A percentile compares a stretch with the other conserved stretches of the same genome.
Evolutionary conservation across 2,329 filamentous ascomycete genomes (phyloP).

Genomic region (Aspergillus sp.): DNA sequence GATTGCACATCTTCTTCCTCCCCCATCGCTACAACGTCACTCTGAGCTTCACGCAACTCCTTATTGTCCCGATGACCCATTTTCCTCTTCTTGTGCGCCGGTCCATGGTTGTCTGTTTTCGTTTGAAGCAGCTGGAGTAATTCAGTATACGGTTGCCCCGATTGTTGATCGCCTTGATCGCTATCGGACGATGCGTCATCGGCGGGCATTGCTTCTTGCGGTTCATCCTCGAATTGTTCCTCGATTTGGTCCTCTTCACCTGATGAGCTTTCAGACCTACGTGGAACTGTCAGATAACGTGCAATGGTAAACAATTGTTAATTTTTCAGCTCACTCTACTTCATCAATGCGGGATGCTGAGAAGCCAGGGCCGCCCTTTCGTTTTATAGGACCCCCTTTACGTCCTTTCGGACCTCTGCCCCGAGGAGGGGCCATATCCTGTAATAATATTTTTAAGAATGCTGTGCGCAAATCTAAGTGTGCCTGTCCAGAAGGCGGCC

Average conservation of each 20-base stretch:
- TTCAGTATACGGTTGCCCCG: slow-evolving; percentile 53
- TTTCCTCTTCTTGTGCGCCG: slow-evolving; percentile 55
- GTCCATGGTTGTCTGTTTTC: slow-evolving; percentile 41
- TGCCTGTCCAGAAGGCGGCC: neutral
- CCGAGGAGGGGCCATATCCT: slow-evolving; percentile 31
- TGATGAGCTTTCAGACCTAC: slow-evolving; percentile 32
- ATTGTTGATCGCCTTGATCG: slow-evolving; percentile 44
- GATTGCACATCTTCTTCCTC: slow-evolving; percentile 27
- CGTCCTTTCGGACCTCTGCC: slow-evolving; percentile 30
- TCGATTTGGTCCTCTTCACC: slow-evolving; percentile 37
- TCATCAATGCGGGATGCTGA: slow-evolving; percentile 40
- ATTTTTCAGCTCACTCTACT: slow-evolving; percentile 32
- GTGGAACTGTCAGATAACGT: slow-evolving; percentile 6
- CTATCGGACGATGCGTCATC: slow-evolving; percentile 41
- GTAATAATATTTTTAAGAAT: neutral
- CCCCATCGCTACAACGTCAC: slow-evolving; percentile 19
- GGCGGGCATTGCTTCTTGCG: slow-evolving; percentile 40
- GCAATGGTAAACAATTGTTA: neutral
- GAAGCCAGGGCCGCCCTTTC: slow-evolving; percentile 32
- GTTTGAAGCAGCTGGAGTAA: slow-evolving; percentile 57
- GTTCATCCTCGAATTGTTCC: slow-evolving; percentile 42
- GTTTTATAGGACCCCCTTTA: slow-evolving; percentile 24
- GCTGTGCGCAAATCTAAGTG: neutral
- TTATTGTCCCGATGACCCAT: slow-evolving; percentile 39
- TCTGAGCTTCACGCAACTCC: slow-evolving; percentile 24